Percentiles rank a stretch among this genome's conserved stretches.
Conservation (phyloP, 805 yeast genomes). For the Candida succiphila region DNA sequence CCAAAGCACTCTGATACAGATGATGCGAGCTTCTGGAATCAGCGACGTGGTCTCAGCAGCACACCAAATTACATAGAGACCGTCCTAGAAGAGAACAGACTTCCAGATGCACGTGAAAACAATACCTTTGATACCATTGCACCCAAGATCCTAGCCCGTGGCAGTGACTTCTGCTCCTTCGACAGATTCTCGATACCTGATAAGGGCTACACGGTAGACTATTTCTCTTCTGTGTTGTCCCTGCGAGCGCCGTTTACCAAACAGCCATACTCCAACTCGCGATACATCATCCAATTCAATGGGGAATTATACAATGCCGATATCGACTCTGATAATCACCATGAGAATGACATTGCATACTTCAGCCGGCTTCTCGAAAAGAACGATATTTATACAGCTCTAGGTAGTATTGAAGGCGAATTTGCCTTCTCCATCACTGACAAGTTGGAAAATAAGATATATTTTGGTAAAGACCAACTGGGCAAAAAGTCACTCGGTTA, state of each 20-base stretch:
- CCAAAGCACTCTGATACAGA: too few relatives aligned
- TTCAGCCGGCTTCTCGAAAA: constrained; percentile 27
- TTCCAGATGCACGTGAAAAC: too few relatives aligned
- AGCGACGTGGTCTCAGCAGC: too few relatives aligned
- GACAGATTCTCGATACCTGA: constrained; percentile 6
- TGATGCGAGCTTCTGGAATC: too few relatives aligned
- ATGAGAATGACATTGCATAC: constrained; percentile 54
- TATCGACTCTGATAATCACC: constrained; percentile 21
- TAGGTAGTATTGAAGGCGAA: constrained; percentile 61
- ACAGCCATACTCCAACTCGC: constrained; percentile 49
- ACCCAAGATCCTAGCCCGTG: constrained; percentile 44
- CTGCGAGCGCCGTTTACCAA: constrained; percentile 66
- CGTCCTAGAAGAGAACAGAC: too few relatives aligned
- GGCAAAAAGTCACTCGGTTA: constrained; percentile 76
- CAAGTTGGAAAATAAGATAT: constrained; percentile 26
- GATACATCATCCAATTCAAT: constrained; percentile 62
- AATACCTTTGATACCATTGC: constrained; percentile 29
- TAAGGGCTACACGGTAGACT: constrained; percentile 19
- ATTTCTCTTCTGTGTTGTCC: constrained; percentile 68
- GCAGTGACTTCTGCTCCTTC: constrained; percentile 46
- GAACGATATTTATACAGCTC: constrained; percentile 28
- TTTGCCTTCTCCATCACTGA: constrained; percentile 61
- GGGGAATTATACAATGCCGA: constrained; percentile 77
- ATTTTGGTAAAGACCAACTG: constrained; percentile 75
- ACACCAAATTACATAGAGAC: too few relatives aligned